Evolutionary conservation across 2,329 filamentous ascomycete genomes (phyloP).

Genomic region (Davidsoniella virescens): DNA sequence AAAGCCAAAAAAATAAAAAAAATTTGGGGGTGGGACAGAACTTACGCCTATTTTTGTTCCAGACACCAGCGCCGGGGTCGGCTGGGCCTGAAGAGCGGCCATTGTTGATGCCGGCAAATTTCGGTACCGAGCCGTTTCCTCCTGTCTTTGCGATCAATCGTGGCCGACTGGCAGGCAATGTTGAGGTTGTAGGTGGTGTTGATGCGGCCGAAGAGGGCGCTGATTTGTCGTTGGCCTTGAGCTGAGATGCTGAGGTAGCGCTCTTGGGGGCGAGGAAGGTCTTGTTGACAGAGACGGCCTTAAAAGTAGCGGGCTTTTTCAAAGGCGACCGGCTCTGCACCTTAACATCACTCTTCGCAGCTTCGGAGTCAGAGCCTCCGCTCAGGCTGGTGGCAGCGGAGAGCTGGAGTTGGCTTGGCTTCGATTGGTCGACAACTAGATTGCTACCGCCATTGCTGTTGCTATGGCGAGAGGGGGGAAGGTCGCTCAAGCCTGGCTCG

Average conservation of each 20-base stretch:
- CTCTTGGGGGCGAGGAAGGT: slow-evolving; percentile 65
- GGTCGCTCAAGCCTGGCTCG: not conserved
- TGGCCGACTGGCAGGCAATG: slow-evolving; percentile 42
- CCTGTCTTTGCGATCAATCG: slow-evolving; percentile 63
- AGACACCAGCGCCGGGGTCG: slow-evolving; percentile 61
- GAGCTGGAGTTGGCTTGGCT: not conserved
- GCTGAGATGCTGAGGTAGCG: slow-evolving; percentile 25
- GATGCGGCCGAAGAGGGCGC: slow-evolving; percentile 25
- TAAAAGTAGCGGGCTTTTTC: slow-evolving; percentile 67
- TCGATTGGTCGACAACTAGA: slow-evolving; percentile 16
- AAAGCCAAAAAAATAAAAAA: not conserved
- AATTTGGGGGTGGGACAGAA: slow-evolving; percentile 13
- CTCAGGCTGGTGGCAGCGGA: slow-evolving; percentile 48
- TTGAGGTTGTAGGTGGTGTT: slow-evolving; percentile 24
- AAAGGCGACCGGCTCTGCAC: slow-evolving; percentile 44
- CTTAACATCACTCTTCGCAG: slow-evolving; percentile 40
- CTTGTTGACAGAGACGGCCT: slow-evolving; percentile 72
- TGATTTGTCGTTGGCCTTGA: slow-evolving; percentile 37
- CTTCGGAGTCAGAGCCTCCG: slow-evolving; percentile 63
- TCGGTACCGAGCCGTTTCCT: slow-evolving; percentile 33
- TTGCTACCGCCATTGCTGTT: not conserved
- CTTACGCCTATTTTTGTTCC: slow-evolving; percentile 80
- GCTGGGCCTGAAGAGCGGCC: slow-evolving; percentile 48
- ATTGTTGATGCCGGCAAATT: slow-evolving; percentile 29
- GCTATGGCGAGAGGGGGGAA: not conserved